Evolutionary conservation across 2,329 filamentous ascomycete genomes (phyloP).

Genomic region (Bipolaris oryzae): DNA sequence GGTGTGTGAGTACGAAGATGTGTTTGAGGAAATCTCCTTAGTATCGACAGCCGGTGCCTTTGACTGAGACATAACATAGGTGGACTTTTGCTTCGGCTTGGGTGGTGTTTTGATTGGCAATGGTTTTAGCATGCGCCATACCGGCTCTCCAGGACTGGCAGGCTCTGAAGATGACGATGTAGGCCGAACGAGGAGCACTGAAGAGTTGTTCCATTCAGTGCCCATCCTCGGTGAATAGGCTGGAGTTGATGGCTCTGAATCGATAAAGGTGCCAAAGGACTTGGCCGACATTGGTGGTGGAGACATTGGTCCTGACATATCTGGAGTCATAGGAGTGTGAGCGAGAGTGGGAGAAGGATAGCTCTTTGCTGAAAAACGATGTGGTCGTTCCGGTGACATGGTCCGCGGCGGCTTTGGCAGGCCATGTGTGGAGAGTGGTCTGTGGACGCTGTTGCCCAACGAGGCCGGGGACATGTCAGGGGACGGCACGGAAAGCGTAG

Average conservation of each 20-base stretch:
- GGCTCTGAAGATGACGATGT: constrained; percentile 36
- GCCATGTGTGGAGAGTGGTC: constrained; percentile 41
- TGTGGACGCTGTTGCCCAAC: constrained; percentile 27
- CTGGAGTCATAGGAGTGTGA: constrained; percentile 30
- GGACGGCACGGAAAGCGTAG: constrained; percentile 32
- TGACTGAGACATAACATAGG: background rate
- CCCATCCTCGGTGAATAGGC: constrained; percentile 41
- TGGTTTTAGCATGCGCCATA: constrained; percentile 43
- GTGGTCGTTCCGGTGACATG: constrained; percentile 35
- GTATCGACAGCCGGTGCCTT: constrained; percentile 15
- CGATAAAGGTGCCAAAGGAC: constrained; percentile 46
- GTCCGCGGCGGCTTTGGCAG: constrained; percentile 41
- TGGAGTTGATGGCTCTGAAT: constrained; percentile 47
- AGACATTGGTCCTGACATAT: constrained; percentile 34
- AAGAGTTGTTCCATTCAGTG: constrained; percentile 37
- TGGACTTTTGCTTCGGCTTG: constrained; percentile 11
- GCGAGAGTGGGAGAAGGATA: constrained; percentile 22
- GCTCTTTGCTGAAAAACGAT: constrained; percentile 37
- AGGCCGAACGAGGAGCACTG: constrained; percentile 37
- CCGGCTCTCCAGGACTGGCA: constrained; percentile 37
- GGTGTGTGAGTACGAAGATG: constrained; percentile 24
- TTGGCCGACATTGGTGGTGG: constrained; percentile 44
- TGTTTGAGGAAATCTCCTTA: constrained; percentile 12
- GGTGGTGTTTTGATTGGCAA: constrained; percentile 20
- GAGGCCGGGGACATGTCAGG: constrained; percentile 31